Evolutionary conservation across 208 protist genomes (phyloP), one percentile per base, ranked within the genome.

Genomic region (Lotmaria passim): DNA sequence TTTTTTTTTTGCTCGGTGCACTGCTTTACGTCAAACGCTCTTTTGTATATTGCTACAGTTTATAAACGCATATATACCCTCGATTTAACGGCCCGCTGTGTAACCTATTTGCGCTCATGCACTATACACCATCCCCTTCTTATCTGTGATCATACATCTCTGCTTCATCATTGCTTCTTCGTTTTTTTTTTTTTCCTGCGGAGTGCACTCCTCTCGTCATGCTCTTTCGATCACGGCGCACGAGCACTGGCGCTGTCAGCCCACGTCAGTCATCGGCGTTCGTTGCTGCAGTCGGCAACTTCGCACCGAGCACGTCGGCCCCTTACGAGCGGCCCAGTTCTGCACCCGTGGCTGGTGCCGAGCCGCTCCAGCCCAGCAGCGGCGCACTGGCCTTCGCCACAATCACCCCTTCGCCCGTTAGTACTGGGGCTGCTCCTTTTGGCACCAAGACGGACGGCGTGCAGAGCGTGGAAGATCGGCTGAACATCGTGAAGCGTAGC

Each of bases 401-500:
- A n/a, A n/a, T n/a, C n/a, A n/a, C n/a, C n/a, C n/a, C n/a, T n/a
- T n/a, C n/a, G n/a, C n/a, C n/a, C n/a, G n/a, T n/a, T n/a, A n/a
- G n/a, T n/a, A n/a, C n/a, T n/a, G n/a, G n/a, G n/a, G n/a, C n/a
- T n/a, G n/a, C n/a, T n/a, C n/a, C n/a, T n/a, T n/a, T n/a, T 15
- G 60, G n/a, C 41, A 39, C 41, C 3, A 57, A 52, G 19, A 39
- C 47, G 10, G 52, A 69, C 12, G 72, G 74, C 15, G 33, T 64
- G 17, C 52, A 81, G 19, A 79, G 69, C 58, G 91, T 93, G 39
- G 91, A 96, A 69, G 77, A 91, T 55, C 84, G 88, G 7, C 81
- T 94, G 26, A 81, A 78, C 55, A 90, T 94, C 46, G 78, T 93
- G 34, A 93, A 92, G 68, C 86, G 86, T 8, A 94, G 71, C 48